Conservation (phyloP, 345 rosid species). For the Microcos paniculata region DNA sequence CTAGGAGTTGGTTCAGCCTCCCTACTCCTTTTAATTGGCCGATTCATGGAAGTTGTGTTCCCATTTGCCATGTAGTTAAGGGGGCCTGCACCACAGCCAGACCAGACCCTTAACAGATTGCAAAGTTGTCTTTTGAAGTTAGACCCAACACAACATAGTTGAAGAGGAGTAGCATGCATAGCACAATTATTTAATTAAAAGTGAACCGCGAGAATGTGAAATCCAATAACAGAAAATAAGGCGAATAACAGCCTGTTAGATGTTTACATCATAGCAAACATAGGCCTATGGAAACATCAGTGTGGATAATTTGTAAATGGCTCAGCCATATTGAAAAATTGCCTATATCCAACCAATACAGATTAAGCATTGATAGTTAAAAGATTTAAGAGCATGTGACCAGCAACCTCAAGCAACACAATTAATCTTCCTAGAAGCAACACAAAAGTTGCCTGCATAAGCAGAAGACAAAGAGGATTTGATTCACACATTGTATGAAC, state of each 20-base stretch:
- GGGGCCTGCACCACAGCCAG: conserved; percentile 44
- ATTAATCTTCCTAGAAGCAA: too few relatives aligned
- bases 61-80: conserved; percentile 45
- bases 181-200: not conserved
- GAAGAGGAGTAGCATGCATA: not conserved
- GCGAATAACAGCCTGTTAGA: not conserved
- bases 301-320: too few relatives aligned
- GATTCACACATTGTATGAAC: too few relatives aligned
- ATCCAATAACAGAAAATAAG: not conserved
- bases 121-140: not conserved
- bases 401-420: too few relatives aligned
- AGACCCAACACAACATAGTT: not conserved
- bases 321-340: too few relatives aligned
- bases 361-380: too few relatives aligned
- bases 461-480: too few relatives aligned
- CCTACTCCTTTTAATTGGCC: conserved; percentile 50
- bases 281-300: not conserved
- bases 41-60: conserved; percentile 28
- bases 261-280: not conserved
- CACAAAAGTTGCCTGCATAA: too few relatives aligned
- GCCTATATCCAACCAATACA: too few relatives aligned
- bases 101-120: conserved; percentile 30
- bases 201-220: not conserved
- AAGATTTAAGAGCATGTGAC: too few relatives aligned
- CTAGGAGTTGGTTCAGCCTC: conserved; percentile 42